Percentiles rank a stretch among this genome's conserved stretches.
Evolutionary conservation across 306 rosid species (phyloP).

Genomic region (Adenanthera pavonina): DNA sequence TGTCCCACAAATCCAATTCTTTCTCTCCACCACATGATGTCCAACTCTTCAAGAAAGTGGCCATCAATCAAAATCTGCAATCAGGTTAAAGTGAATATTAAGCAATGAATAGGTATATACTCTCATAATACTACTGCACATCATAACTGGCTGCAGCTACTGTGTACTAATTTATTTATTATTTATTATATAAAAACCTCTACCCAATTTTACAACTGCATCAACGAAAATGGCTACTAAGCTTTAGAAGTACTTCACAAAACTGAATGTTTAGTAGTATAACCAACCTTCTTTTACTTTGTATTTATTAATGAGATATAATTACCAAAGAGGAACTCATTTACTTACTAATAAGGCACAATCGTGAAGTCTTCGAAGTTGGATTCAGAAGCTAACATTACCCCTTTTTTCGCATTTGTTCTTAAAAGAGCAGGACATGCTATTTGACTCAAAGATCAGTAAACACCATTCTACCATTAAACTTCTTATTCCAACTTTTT

Average conservation of each 20-base stretch:
- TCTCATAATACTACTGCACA: not conserved
- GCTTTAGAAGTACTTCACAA: not conserved
- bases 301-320: not conserved
- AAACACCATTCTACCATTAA: not conserved
- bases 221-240: slow-evolving; percentile 3
- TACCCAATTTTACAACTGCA: slow-evolving; percentile 2
- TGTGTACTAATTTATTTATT: not conserved
- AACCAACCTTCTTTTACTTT: not conserved
- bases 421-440: not conserved
- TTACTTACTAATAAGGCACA: not conserved
- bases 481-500: slow-evolving; percentile 13
- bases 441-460: not conserved
- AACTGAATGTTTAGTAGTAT: slow-evolving; percentile 2
- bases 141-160: slow-evolving; percentile 4
- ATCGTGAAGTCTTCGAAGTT: not conserved
- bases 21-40: slow-evolving; percentile 92
- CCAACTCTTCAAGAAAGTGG: slow-evolving; percentile 71
- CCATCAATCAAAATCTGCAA: slow-evolving; percentile 89
- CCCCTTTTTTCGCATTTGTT: slow-evolving; percentile 7
- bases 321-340: slow-evolving; percentile 1
- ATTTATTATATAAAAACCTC: slow-evolving; percentile 22
- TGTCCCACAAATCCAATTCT: slow-evolving; percentile 93
- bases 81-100: slow-evolving; percentile 28
- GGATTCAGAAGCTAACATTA: not conserved
- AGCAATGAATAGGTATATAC: slow-evolving; percentile 2